Conservation (phyloP, 2,329 filamentous ascomycete species). For the Ophiostoma tasmaniense region DNA sequence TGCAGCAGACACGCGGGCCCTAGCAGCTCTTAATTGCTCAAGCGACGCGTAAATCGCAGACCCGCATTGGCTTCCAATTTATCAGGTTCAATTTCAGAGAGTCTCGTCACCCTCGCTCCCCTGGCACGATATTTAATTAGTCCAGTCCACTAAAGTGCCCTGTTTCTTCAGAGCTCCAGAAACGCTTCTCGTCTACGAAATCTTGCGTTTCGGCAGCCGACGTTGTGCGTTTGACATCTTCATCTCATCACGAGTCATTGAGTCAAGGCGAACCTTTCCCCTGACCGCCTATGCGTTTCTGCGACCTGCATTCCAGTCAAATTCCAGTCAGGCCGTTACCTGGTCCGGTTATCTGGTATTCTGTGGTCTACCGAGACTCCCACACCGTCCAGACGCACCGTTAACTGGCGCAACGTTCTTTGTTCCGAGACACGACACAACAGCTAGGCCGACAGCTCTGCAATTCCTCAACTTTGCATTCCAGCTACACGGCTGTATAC, state of each 20-base stretch:
- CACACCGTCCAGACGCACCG: background rate
- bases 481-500: background rate
- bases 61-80: constrained; percentile 9
- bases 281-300: background rate
- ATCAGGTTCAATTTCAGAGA: background rate
- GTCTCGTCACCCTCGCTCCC: background rate
- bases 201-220: background rate
- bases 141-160: background rate
- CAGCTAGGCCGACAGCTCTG: background rate
- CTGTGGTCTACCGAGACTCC: background rate
- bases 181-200: background rate
- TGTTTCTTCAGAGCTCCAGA: background rate
- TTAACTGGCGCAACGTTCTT: background rate
- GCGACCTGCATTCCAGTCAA: background rate
- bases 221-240: background rate
- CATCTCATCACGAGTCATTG: background rate
- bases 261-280: background rate
- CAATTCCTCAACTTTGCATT: background rate
- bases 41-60: constrained; percentile 14
- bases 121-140: background rate
- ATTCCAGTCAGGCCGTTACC: background rate
- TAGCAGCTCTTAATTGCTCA: constrained; percentile 3
- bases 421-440: constrained; percentile 1
- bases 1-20: background rate
- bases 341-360: background rate